A percentile compares a stretch with the other conserved stretches of the same genome.
phyloP scores from a whole-genome alignment of 768 basidiomycete genomes.

The Porpolomopsis calyptriformis region DNA sequence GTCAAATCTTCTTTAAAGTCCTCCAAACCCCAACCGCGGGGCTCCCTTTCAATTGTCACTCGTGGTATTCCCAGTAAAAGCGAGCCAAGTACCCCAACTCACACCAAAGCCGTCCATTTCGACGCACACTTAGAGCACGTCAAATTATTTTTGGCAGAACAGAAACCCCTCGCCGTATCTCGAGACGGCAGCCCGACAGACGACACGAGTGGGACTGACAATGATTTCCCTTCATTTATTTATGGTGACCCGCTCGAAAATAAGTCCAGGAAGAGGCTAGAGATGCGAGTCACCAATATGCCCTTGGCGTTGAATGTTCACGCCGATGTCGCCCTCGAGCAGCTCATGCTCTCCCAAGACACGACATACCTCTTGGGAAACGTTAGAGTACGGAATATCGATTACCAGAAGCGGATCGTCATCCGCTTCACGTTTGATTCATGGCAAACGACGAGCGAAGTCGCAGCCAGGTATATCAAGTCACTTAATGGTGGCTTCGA shows the following conservation, averaged over 20 bases:
- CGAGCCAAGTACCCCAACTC: conserved; percentile 72
- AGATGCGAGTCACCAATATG: conserved; percentile 63
- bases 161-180: conserved; percentile 89
- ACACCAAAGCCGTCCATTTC: conserved; percentile 83
- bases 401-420: conserved; percentile 79
- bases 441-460: conserved; percentile 96
- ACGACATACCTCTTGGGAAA: conserved; percentile 53
- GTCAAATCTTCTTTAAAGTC: conserved; percentile 87
- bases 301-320: conserved; percentile 31
- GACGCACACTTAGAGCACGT: conserved; percentile 87
- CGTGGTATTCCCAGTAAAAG: conserved; percentile 45
- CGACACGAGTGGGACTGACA: conserved; percentile 71
- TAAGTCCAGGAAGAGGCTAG: conserved; percentile 28
- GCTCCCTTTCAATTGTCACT: conserved; percentile 44
- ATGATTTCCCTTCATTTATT: conserved; percentile 62
- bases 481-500: conserved; percentile 46
- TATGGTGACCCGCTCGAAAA: conserved; percentile 32
- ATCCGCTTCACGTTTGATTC: conserved; percentile 87
- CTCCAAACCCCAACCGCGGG: conserved; percentile 41
- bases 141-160: conserved; percentile 88
- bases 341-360: conserved; percentile 41
- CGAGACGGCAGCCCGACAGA: conserved; percentile 83
- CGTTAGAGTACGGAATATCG: conserved; percentile 73
- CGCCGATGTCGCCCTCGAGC: conserved; percentile 45
- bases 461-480: conserved; percentile 59